These are phyloP conservation scores for Venturia nashicola DNA, from an alignment of 2,329 filamentous ascomycete genomes.

Conservation along the genomic window DNA sequence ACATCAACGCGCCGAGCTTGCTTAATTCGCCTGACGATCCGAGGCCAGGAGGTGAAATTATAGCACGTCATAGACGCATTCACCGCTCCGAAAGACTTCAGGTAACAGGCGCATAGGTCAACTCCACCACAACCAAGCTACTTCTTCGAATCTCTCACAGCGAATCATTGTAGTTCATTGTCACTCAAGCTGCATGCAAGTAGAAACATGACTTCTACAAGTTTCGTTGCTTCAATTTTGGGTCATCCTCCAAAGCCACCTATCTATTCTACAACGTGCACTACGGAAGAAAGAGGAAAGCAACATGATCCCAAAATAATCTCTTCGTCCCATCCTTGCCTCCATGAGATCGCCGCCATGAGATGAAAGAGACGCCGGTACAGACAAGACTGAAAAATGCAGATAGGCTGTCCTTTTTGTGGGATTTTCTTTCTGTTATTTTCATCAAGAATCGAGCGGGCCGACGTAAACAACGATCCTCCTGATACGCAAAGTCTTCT, in stretches of 20 bases:
- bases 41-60: too few species aligned
- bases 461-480: not conserved
- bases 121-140: too few species aligned
- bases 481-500: not conserved
- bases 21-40: too few species aligned
- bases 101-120: too few species aligned
- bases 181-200: too few species aligned
- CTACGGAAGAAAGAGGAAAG: slow-evolving; percentile 1
- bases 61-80: too few species aligned
- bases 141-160: too few species aligned
- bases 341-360: not conserved
- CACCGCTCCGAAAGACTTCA: too few species aligned
- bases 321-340: not conserved
- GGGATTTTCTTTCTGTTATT: not conserved
- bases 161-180: too few species aligned
- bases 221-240: not conserved
- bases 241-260: not conserved
- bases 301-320: not conserved
- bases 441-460: not conserved
- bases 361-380: not conserved
- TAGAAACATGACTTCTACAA: not conserved
- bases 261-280: slow-evolving; percentile 2
- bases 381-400: not conserved
- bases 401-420: not conserved
- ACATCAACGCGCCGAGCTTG: too few species aligned